Evolutionary conservation across 2,329 filamentous ascomycete genomes (phyloP), one percentile per base, ranked within the genome.

Genomic region (Trichocomaceae sp.): DNA sequence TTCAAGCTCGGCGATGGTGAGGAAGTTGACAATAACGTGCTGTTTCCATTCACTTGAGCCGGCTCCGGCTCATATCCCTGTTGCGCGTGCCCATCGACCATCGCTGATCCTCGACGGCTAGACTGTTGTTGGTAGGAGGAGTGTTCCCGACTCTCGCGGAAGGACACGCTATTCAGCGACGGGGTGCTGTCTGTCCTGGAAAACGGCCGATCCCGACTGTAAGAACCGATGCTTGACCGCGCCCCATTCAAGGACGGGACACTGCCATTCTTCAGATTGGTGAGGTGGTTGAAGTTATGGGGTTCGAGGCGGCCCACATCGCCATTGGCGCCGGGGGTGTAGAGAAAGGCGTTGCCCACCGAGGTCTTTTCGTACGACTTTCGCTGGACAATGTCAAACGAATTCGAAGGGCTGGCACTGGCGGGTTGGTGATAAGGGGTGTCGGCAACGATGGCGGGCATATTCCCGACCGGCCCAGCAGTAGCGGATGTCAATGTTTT

Each of bases 181-280:
- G 86, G 81, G 17, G 78, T 73, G 59, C 75, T 77, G 39, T 68
- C 70, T 58, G 45, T 53, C 60, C 72, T 71, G 50, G 72, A 68
- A 55, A 66, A 66, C 33, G 65, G 67, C 60, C 63, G 68, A 19
- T 75, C 73, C 65, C 70, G 64, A 44, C 70, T 70, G 58, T 74
- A 72, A 49, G 73, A 74, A 54, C 70, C 70, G 57, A 69, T 66
- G 57, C 69, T 73, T 55, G 76, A 73, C 62, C 75, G 77, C 60
- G 79, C 81, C 66, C 85, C 84, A 61, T 79, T 77, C 65, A 82
- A 65, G 37, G 81, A 78, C 69, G 76, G 81, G 72, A 84, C 80
- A 71, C 79, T 84, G 64, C 81, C 79, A 69, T 75, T 72, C 64
- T 72, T 74, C 35, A 70, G 54, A 29, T 67, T 65, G 49, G 69